These are phyloP conservation scores for Sistotremastrum niveocremeum DNA, from an alignment of 768 basidiomycete genomes.

Conservation along the genomic window DNA sequence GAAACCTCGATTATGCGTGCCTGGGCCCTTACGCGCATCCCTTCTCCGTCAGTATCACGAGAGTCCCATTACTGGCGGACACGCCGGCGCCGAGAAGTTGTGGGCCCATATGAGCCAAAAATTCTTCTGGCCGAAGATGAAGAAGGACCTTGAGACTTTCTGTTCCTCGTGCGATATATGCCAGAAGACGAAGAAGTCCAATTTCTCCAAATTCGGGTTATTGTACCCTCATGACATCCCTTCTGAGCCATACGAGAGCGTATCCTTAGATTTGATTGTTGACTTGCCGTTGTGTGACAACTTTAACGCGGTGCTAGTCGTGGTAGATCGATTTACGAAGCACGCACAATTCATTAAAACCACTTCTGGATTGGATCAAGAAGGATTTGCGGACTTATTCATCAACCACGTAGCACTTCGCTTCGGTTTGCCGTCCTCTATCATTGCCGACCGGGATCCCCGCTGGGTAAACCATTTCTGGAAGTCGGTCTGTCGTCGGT, in stretches of 20 bases:
- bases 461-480: conserved; percentile 5
- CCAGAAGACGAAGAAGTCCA: conserved; percentile 5
- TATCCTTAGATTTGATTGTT: conserved; percentile 4
- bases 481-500: neutral
- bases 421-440: conserved; percentile 3
- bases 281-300: conserved; percentile 6
- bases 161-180: conserved; percentile 6
- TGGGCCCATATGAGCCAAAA: neutral
- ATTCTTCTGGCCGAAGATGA: conserved; percentile 6
- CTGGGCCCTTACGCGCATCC: neutral
- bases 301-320: conserved; percentile 10
- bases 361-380: too few species aligned
- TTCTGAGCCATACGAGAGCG: conserved; percentile 3
- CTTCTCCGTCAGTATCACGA: conserved; percentile 4
- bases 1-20: conserved; percentile 7
- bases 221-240: conserved; percentile 7
- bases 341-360: conserved; percentile 7
- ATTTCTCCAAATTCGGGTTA: conserved; percentile 2
- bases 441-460: conserved; percentile 4
- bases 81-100: conserved; percentile 5
- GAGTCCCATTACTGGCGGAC: conserved; percentile 2
- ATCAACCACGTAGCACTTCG: neutral
- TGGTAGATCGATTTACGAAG: conserved; percentile 12
- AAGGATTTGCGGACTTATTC: neutral
- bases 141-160: conserved; percentile 1